phyloP scores from a whole-genome alignment of 2,329 filamentous ascomycete genomes.

The Pseudogymnoascus sp. region DNA sequence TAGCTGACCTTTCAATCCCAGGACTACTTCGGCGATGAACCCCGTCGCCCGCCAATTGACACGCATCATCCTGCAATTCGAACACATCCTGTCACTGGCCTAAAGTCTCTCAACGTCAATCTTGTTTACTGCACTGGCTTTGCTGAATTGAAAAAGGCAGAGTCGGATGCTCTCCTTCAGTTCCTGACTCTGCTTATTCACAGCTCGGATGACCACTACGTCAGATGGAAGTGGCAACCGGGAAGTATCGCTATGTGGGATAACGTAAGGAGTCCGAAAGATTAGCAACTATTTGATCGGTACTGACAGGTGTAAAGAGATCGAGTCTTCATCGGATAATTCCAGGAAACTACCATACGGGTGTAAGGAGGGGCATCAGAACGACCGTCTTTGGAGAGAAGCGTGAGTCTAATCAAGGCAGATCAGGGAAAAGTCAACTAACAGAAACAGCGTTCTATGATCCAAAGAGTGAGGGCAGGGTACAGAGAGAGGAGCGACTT shows the following conservation, averaged over 20 bases:
- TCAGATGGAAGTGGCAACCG: conserved; percentile 23
- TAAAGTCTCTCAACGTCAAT: conserved; percentile 22
- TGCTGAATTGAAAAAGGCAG: conserved; percentile 21
- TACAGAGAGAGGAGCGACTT: conserved; percentile 15
- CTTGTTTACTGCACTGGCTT: conserved; percentile 18
- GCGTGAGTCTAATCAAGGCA: conserved; percentile 14
- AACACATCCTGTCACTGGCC: conserved; percentile 24
- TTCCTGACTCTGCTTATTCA: conserved; percentile 21
- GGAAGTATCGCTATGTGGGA: conserved; percentile 23
- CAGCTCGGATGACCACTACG: conserved; percentile 21
- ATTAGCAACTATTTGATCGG: not conserved
- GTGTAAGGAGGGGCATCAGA: conserved; percentile 16
- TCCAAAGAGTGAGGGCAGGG: conserved; percentile 18
- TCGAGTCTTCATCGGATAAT: conserved; percentile 19
- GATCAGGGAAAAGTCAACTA: not conserved
- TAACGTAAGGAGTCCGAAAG: conserved; percentile 12
- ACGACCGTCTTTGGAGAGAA: conserved; percentile 23
- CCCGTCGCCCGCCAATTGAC: conserved; percentile 23
- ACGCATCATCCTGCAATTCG: conserved; percentile 24
- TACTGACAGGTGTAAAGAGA: conserved; percentile 15
- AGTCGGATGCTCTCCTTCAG: conserved; percentile 18
- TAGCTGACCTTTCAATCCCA: conserved; percentile 7
- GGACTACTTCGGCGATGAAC: conserved; percentile 19
- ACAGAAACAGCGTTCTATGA: conserved; percentile 18
- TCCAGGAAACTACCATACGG: conserved; percentile 17